These are phyloP conservation scores for Plectosphaerella sp. DNA, from an alignment of 2,329 filamentous ascomycete species.

Conservation along the genomic window DNA sequence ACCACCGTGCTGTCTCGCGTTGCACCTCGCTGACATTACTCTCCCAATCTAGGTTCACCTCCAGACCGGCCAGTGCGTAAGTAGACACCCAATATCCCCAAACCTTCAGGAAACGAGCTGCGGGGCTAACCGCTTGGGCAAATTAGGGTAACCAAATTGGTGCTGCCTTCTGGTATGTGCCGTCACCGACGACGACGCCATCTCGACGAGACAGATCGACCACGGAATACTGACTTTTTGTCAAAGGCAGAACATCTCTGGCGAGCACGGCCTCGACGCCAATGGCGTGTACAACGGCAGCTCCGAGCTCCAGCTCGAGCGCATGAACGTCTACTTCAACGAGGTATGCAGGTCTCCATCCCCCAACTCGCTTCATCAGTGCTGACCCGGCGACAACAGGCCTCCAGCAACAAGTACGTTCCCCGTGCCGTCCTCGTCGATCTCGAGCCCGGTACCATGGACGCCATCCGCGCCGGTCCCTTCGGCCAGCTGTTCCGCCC, in stretches of 20 bases:
- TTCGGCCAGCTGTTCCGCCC: slow-evolving; percentile 99
- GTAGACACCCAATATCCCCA: slow-evolving; percentile 21
- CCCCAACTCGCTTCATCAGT: not conserved
- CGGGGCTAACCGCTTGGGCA: slow-evolving; percentile 29
- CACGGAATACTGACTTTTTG: slow-evolving; percentile 29
- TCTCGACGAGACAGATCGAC: slow-evolving; percentile 1
- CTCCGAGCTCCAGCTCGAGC: slow-evolving; percentile 98
- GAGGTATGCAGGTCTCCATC: slow-evolving; percentile 36
- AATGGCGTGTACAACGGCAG: slow-evolving; percentile 98
- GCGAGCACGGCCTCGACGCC: slow-evolving; percentile 95
- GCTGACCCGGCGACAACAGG: slow-evolving; percentile 45
- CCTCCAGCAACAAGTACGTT: slow-evolving; percentile 97
- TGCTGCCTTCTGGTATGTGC: slow-evolving; percentile 93
- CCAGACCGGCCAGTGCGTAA: slow-evolving; percentile 99
- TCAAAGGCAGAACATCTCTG: slow-evolving; percentile 72
- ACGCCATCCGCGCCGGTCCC: slow-evolving; percentile 94
- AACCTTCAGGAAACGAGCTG: slow-evolving; percentile 1
- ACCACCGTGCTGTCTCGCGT: not conserved
- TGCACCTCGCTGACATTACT: slow-evolving; percentile 46
- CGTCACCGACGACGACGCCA: slow-evolving; percentile 4
- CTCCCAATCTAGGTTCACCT: slow-evolving; percentile 79
- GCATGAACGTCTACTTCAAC: slow-evolving; percentile 99
- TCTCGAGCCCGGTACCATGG: slow-evolving; percentile 99
- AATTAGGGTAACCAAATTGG: slow-evolving; percentile 98
- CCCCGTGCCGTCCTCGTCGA: slow-evolving; percentile 99